These are phyloP conservation scores for Cyberlindnera americana DNA, from an alignment of 805 yeast genomes.

Conservation along the genomic window DNA sequence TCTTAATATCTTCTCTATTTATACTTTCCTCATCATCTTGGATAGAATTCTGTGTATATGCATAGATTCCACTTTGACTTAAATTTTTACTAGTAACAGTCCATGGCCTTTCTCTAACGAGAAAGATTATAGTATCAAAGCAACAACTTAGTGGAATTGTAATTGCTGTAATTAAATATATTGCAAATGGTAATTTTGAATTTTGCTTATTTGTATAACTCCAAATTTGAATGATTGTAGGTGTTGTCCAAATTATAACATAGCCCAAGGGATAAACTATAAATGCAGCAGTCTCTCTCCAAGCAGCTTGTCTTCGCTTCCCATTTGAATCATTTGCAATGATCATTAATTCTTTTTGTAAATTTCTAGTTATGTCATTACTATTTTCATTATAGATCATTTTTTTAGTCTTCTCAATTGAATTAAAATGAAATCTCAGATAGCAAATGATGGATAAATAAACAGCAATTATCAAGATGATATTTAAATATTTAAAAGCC, in stretches of 20 bases:
- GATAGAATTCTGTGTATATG: no score
- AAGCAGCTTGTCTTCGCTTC: constrained; percentile 11
- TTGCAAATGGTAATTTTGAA: constrained; percentile 6
- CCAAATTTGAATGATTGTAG: constrained; percentile 17
- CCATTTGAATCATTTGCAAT: constrained; percentile 10
- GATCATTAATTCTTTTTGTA: constrained; percentile 22
- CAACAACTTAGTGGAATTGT: constrained; percentile 77
- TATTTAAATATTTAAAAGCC: constrained; percentile 17
- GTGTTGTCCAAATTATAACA: constrained; percentile 19
- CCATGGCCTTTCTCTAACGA: constrained; percentile 81
- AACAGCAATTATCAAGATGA: constrained; percentile 14
- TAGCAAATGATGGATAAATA: constrained; percentile 20
- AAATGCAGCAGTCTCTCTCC: constrained; percentile 22
- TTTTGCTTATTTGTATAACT: constrained; percentile 2
- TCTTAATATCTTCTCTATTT: no score
- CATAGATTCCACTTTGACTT: not conserved
- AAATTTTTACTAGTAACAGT: constrained; percentile 7
- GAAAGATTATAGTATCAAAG: constrained; percentile 71
- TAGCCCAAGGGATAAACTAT: constrained; percentile 25
- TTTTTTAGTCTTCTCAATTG: constrained; percentile 14
- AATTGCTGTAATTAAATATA: constrained; percentile 45
- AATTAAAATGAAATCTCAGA: constrained; percentile 10
- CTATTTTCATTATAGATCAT: constrained; percentile 9
- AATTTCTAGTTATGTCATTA: constrained; percentile 2
- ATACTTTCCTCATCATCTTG: no score